Evolutionary conservation across 768 basidiomycete species (phyloP), one percentile per base, ranked within the genome.

Genomic region (Hydnum rufescens): DNA sequence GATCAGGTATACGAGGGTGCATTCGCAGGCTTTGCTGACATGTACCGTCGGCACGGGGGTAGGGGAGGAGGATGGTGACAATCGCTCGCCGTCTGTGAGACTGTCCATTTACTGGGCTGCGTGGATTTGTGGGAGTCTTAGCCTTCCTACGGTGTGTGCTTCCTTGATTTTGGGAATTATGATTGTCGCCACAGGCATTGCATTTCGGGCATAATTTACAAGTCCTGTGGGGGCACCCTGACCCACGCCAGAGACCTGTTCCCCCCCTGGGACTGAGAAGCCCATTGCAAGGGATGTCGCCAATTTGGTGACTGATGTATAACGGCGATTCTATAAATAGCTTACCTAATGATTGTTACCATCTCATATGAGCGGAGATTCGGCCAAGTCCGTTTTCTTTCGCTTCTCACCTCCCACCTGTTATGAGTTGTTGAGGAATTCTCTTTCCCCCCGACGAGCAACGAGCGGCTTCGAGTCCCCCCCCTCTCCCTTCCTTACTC

Each of bases 401-500:
- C 44, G 8, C 44, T 26, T 25, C 8, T 25, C 44, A 6, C 8
- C 44, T 26, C 8, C 44, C 13, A 16, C 44, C 44, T 39, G 36
- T 8, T 8, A 39, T 39, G 36, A 39, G 36, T 39, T 19, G 13
- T 39, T 19, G 36, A 8, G 8, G 36, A 39, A 39, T 19, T 8
- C 36, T 39, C 36, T 8, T 39, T 25, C 6, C 26, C 44, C 13
- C 16, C 44, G 44, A 47, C 44, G 36, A 19, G 19, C 36, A 8
- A 8, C 36, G 36, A 39, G 36, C 36, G 36, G 36, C 36, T 39
- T 39, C 36, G 36, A 39, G 36, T 60, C 65, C 23, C 64, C 63
- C 30, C 57, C 61, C 30, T 44, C 60, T 50, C 51, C 59, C 53
- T 55, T 60, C 49, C 58, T 59, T 57, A 8, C 8, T 65, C 64